A percentile compares a stretch with the other conserved stretches of the same genome.
These are phyloP conservation scores for Scedosporium boydii DNA, from an alignment of 2,329 filamentous ascomycete species.

Conservation along the genomic window DNA sequence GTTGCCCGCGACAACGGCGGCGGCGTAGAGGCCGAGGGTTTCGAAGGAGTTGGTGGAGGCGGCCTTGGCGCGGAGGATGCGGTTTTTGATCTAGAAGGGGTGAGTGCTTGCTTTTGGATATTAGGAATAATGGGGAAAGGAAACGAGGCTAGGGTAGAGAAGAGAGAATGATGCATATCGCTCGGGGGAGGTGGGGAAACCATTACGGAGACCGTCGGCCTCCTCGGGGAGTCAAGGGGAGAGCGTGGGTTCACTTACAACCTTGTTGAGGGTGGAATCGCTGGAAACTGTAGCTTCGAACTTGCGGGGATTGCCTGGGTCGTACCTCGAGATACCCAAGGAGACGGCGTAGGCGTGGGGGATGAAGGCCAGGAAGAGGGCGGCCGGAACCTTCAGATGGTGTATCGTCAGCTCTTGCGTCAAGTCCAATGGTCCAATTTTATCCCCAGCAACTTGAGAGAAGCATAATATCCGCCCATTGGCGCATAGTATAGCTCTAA, in stretches of 20 bases:
- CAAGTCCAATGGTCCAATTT: no score
- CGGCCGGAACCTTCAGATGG: slow-evolving; percentile 27
- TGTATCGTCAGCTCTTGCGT: neutral
- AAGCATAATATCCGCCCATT: no score
- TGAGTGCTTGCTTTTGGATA: neutral
- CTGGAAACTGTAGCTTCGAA: slow-evolving; percentile 20
- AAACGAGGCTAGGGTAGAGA: neutral
- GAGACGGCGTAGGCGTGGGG: slow-evolving; percentile 24
- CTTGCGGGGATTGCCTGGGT: slow-evolving; percentile 28
- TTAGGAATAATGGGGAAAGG: neutral
- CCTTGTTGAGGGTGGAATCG: slow-evolving; percentile 21
- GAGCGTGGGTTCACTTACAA: slow-evolving; percentile 11
- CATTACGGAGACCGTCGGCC: no score
- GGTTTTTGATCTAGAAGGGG: slow-evolving; percentile 38
- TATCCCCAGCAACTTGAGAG: no score
- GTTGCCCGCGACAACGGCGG: slow-evolving; percentile 35
- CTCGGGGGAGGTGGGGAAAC: no score
- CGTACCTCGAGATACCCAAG: slow-evolving; percentile 22
- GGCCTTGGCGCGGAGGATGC: slow-evolving; percentile 42
- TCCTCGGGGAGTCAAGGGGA: no score
- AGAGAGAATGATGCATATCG: no score
- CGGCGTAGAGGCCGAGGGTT: slow-evolving; percentile 32
- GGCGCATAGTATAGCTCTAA: neutral
- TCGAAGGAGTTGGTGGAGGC: slow-evolving; percentile 34
- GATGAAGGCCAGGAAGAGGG: slow-evolving; percentile 23